Base-by-base conservation (phyloP, 2,329 filamentous ascomycete species). In the Xylariaceae sp. region DNA sequence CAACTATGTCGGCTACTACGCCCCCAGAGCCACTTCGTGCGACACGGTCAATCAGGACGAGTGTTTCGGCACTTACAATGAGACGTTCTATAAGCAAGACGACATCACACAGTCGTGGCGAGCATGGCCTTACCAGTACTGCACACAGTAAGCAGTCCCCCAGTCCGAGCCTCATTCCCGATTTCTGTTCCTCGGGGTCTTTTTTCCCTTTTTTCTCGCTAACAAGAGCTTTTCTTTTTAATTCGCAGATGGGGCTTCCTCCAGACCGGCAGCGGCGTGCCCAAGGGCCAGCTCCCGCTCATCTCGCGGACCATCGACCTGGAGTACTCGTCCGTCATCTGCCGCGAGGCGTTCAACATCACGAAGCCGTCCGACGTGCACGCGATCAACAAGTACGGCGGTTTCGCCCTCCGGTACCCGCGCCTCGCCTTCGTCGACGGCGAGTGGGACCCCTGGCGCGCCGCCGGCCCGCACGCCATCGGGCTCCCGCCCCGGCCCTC, bases 401-500 rank as follows among this genome's bases (percentile, higher is more conserved):
- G 79, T 9, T 85, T 80, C 60, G 65, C 75, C 57, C 81, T 92
- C 51, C 73, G 74, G 31, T 88, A 87, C 56, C 75, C 81, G 1
- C 81, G 87, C 2, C 73, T 94, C 1, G 88, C 88, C 3, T 73
- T 85, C 33, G 68, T 94, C 27, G 86, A 88, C 46, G 87, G 87
- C 18, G 75, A 85, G 46, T 76, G 77, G 40, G 88, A 94, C 55
- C 86, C 87, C 0, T 94, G 88, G 88, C 74, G 82, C 13, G 76
- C 78, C 0, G 84, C 83, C 0, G 84, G 81, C 0, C 78, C 83
- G 1, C 80, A 90, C 34, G 81, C 79, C 1, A 73, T 78, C n/a
- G 73, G 68, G 1, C 71, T 78, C 1, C 67, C 70, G 0, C 63
- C 68, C 19, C 68, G 84, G 14, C 61, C 66, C 11, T 83, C 73